Percentiles rank a stretch among this genome's conserved stretches.
These are phyloP conservation scores for Suillus weaverae DNA, from an alignment of 768 basidiomycete species.

Conservation along the genomic window DNA sequence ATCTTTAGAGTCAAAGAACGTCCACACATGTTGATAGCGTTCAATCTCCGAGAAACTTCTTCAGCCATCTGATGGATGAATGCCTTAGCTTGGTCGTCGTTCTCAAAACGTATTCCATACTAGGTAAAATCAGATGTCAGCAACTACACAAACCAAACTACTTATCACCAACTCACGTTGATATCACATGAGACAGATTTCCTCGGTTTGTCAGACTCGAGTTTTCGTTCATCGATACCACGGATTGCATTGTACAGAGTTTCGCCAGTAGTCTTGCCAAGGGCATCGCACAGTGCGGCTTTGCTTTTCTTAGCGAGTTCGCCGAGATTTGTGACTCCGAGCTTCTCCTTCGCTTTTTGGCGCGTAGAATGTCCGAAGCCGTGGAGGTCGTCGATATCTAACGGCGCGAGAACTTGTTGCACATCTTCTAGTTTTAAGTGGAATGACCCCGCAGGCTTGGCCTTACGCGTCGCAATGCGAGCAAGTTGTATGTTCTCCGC, in stretches of 20 bases:
- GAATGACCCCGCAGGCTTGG: constrained; percentile 88
- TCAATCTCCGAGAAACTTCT: constrained; percentile 74
- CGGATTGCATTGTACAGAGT: constrained; percentile 81
- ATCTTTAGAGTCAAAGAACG: constrained; percentile 81
- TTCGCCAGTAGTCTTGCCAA: constrained; percentile 83
- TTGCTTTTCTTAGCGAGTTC: constrained; percentile 68
- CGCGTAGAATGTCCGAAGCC: constrained; percentile 80
- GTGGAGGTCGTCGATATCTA: constrained; percentile 79
- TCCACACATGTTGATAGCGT: constrained; percentile 68
- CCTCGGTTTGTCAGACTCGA: constrained; percentile 83
- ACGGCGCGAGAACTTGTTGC: constrained; percentile 55
- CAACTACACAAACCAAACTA: neutral
- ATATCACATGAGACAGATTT: constrained; percentile 95
- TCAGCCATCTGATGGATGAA: constrained; percentile 77
- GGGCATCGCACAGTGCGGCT: constrained; percentile 59
- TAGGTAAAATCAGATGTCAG: constrained; percentile 31
- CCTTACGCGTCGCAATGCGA: constrained; percentile 84
- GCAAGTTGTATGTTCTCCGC: constrained; percentile 91
- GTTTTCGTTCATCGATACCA: constrained; percentile 76
- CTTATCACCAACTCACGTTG: constrained; percentile 57
- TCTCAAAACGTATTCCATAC: constrained; percentile 96
- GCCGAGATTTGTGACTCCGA: constrained; percentile 68
- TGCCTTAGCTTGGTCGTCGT: constrained; percentile 73
- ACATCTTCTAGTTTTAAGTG: constrained; percentile 64
- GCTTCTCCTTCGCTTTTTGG: constrained; percentile 78